Evolutionary conservation across 2,329 filamentous ascomycete genomes (phyloP).

Genomic region (Truncatella angustata): DNA sequence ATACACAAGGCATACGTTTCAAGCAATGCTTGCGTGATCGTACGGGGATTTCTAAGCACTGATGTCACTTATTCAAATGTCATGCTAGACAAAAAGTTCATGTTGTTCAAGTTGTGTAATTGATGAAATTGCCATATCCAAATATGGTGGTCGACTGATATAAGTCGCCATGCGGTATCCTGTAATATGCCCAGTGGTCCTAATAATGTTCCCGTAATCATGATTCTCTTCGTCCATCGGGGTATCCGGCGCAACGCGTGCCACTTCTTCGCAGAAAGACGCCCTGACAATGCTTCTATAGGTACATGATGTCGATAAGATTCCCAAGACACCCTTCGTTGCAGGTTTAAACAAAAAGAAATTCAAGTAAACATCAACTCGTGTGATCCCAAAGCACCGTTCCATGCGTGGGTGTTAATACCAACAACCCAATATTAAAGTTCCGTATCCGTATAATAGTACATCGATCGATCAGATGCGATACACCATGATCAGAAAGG

Average conservation of each 20-base stretch:
- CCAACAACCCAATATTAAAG: conserved; percentile 9
- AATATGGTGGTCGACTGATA: neutral
- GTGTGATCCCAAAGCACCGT: conserved; percentile 11
- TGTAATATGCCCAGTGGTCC: conserved; percentile 3
- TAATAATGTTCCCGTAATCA: conserved; percentile 2
- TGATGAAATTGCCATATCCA: neutral
- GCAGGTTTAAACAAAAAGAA: neutral
- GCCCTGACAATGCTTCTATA: conserved; percentile 27
- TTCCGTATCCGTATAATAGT: conserved; percentile 8
- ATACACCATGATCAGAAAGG: conserved; percentile 3
- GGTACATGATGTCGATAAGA: conserved; percentile 19
- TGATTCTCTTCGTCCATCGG: conserved; percentile 21
- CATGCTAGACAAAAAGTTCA: no score
- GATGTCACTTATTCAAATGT: no score
- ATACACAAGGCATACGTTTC: neutral
- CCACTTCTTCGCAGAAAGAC: conserved; percentile 24
- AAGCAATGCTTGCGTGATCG: neutral
- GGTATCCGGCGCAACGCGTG: conserved; percentile 28
- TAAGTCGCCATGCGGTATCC: conserved; percentile 6
- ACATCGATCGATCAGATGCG: conserved; percentile 7
- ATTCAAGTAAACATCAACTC: conserved; percentile 14
- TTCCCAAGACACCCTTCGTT: conserved; percentile 12
- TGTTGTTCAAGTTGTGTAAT: neutral
- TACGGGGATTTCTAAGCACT: no score
- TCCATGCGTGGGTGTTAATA: conserved; percentile 10